These are phyloP conservation scores for Beauveria sp. DNA, from an alignment of 2,329 filamentous ascomycete species.

Conservation along the genomic window DNA sequence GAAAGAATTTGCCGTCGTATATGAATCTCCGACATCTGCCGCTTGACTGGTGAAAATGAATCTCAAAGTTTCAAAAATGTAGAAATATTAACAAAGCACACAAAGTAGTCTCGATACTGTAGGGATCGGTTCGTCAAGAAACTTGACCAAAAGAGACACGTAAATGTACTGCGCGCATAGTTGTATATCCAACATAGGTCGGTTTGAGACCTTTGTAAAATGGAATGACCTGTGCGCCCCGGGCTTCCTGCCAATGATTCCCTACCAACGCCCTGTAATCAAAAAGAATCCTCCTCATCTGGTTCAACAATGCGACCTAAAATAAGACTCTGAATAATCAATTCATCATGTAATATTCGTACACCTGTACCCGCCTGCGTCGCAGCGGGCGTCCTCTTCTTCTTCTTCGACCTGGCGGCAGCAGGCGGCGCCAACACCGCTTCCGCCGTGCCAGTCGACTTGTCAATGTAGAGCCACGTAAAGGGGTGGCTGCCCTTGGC, in stretches of 20 bases:
- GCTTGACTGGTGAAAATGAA: too few species aligned
- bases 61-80: too few species aligned
- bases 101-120: too few species aligned
- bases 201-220: not conserved
- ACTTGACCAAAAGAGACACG: too few species aligned
- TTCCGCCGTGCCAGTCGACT: constrained; percentile 47
- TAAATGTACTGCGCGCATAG: too few species aligned
- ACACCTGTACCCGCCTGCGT: constrained; percentile 33
- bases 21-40: too few species aligned
- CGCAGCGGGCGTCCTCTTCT: constrained; percentile 22
- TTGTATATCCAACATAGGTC: not conserved
- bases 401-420: constrained; percentile 30
- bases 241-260: not conserved
- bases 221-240: not conserved
- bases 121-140: too few species aligned
- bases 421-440: constrained; percentile 33
- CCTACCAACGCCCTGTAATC: constrained; percentile 1
- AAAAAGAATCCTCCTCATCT: constrained; percentile 28
- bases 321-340: constrained; percentile 88
- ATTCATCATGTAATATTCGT: constrained; percentile 71
- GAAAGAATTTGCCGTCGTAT: too few species aligned
- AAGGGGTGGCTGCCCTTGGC: constrained; percentile 44
- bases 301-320: constrained; percentile 69
- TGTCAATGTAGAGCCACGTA: constrained; percentile 76
- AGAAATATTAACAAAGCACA: too few species aligned